These are phyloP conservation scores for Spathaspora sp. DNA, from an alignment of 805 yeast genomes.

Conservation along the genomic window DNA sequence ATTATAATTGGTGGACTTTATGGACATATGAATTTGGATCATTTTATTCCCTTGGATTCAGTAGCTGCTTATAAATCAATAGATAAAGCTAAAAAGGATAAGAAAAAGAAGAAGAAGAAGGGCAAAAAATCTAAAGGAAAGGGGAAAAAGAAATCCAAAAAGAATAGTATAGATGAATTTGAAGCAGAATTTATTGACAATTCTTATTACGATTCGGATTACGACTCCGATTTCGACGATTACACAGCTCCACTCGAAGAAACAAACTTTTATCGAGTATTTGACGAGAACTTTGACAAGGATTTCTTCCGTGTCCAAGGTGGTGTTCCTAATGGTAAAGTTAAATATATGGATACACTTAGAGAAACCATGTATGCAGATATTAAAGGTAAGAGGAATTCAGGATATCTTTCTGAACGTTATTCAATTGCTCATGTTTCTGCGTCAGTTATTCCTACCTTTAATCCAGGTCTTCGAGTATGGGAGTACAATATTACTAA, in stretches of 20 bases:
- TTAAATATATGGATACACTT: slow-evolving; percentile 54
- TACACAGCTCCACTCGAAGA: slow-evolving; percentile 10
- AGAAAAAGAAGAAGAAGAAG: slow-evolving; percentile 3
- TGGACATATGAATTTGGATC: slow-evolving; percentile 91
- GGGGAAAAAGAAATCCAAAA: neutral
- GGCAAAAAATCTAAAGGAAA: neutral
- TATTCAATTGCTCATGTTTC: slow-evolving; percentile 68
- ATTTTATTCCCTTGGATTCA: slow-evolving; percentile 74
- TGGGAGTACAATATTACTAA: slow-evolving; percentile 82
- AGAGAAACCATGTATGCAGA: slow-evolving; percentile 51
- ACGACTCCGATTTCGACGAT: slow-evolving; percentile 14
- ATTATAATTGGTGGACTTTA: slow-evolving; percentile 77
- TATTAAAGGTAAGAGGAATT: slow-evolving; percentile 42
- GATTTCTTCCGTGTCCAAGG: slow-evolving; percentile 36
- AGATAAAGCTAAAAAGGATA: slow-evolving; percentile 13
- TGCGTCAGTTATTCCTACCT: slow-evolving; percentile 79
- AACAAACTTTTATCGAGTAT: slow-evolving; percentile 6
- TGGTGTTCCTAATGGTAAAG: slow-evolving; percentile 69
- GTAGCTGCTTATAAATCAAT: slow-evolving; percentile 60
- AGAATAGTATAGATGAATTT: slow-evolving; percentile 3
- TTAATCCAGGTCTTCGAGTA: slow-evolving; percentile 75
- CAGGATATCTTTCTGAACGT: slow-evolving; percentile 47
- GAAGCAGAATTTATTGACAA: slow-evolving; percentile 10
- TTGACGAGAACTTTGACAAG: slow-evolving; percentile 11
- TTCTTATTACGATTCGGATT: slow-evolving; percentile 23